A percentile compares a stretch with the other conserved stretches of the same genome.
Conservation (phyloP, 2,329 filamentous ascomycete genomes). For the Pseudopyricularia cyperi region DNA sequence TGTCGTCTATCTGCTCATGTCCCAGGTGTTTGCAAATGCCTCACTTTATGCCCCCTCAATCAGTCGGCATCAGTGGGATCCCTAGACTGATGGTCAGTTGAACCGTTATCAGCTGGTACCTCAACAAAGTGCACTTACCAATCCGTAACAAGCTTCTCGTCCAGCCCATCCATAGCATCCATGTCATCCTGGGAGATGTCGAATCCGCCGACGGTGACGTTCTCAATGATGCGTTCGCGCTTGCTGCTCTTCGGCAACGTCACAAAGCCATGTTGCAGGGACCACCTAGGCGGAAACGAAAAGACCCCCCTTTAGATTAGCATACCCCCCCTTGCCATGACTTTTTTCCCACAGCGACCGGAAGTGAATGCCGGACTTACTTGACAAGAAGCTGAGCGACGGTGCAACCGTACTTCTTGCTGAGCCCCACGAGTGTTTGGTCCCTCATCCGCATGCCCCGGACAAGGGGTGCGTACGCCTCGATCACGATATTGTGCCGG, state of each 20-base stretch:
- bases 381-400: constrained; percentile 60
- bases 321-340: neutral
- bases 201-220: constrained; percentile 47
- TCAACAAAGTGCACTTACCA: constrained; percentile 26
- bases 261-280: constrained; percentile 59
- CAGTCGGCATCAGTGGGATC: constrained; percentile 2
- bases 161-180: constrained; percentile 46
- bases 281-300: constrained; percentile 41
- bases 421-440: constrained; percentile 45
- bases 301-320: neutral
- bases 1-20: neutral
- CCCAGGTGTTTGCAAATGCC: neutral
- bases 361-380: constrained; percentile 14
- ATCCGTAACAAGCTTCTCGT: constrained; percentile 63
- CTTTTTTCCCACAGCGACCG: neutral
- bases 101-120: neutral
- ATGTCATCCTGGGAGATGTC: constrained; percentile 52
- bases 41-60: neutral
- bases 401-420: constrained; percentile 56
- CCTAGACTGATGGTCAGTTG: neutral
- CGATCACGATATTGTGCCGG: constrained; percentile 53
- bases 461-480: constrained; percentile 71
- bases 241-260: constrained; percentile 61
- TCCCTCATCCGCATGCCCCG: constrained; percentile 59
- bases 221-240: constrained; percentile 49